Evolutionary conservation across 495 filamentous ascomycete species (phyloP), one percentile per base, ranked within the genome.

Genomic region (Trichoderma erinaceum): DNA sequence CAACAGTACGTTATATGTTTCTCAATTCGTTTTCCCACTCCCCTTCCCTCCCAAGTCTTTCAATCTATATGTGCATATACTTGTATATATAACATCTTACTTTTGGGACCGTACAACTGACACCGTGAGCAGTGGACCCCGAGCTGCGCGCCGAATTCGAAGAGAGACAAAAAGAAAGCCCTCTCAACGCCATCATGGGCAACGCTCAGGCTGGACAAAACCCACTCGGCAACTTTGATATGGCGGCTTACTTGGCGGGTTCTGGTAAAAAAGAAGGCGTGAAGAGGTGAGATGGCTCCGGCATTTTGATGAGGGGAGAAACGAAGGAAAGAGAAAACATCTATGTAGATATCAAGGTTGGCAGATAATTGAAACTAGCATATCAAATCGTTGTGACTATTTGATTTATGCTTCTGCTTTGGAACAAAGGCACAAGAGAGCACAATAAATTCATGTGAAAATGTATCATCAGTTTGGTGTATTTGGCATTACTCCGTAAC

Each of bases 61-160:
- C 32, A 35, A 35, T 35, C 32, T 3, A 35, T 35, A 35, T 35
- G 6, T 6, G 6, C 6, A 35, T 35, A 6, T 35, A n/a, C n/a
- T n/a, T 38, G 8, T 38, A 38, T 38, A 38, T 38, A 6, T 38
- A 38, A 48, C 6, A n/a, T 48, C 44, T 2, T 48, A 15, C 18
- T 4, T 5, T 4, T 44, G 43, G 10, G 44, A n/a, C 18, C 2
- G 8, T 21, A 4, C 6, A 13, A 10, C 56, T 61, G 25, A 61
- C 56, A 61, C 27, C 23, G 15, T 16, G 21, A 15, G 64, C 72
- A 97, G 93, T 99, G 94, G 95, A 98, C 74, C 92, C 92, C 21
- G 95, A 99, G 77, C 90, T 91, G 81, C 86, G 87, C 68, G 90
- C 89, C 71, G 96, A 99, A 78, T 96, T 94, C 75, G 92, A 97